Conservation (phyloP, 1,284 basidiomycete species). For the Trichosporon sp. region DNA sequence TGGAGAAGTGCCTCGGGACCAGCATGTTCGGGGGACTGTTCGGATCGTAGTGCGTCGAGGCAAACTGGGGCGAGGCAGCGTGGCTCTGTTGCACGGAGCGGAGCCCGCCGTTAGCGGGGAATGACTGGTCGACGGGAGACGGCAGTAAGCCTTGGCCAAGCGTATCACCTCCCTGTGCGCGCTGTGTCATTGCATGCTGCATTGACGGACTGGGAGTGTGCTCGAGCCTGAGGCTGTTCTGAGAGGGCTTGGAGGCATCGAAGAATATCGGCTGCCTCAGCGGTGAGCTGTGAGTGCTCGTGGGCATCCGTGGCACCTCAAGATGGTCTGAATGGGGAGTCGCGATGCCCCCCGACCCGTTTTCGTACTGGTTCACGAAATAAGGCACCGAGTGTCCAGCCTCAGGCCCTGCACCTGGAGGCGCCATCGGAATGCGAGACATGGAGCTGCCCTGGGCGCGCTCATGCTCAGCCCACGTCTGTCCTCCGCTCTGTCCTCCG, state of each 20-base stretch:
- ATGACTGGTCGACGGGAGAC: neutral
- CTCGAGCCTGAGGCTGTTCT: neutral
- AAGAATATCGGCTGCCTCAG: neutral
- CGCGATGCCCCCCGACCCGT: neutral
- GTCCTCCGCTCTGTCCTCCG: neutral
- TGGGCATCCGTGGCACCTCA: neutral
- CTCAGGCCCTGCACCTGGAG: neutral
- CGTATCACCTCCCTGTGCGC: neutral
- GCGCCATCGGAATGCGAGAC: neutral
- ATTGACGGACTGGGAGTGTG: neutral
- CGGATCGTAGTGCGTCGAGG: neutral
- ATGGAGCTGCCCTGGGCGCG: neutral
- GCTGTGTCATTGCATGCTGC: neutral
- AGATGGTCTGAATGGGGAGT: neutral
- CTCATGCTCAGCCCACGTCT: neutral
- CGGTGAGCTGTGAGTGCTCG: neutral
- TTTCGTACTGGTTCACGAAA: neutral
- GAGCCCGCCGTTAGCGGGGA: neutral
- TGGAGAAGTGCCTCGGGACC: neutral
- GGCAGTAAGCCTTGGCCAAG: neutral
- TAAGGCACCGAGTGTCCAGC: neutral
- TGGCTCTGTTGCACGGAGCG: neutral
- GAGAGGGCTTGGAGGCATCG: neutral
- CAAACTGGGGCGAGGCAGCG: neutral
- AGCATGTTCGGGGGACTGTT: neutral